Evolutionary conservation across 169 alveolate genomes (phyloP).

Genomic region (Cryptosporidium xiaoi): DNA sequence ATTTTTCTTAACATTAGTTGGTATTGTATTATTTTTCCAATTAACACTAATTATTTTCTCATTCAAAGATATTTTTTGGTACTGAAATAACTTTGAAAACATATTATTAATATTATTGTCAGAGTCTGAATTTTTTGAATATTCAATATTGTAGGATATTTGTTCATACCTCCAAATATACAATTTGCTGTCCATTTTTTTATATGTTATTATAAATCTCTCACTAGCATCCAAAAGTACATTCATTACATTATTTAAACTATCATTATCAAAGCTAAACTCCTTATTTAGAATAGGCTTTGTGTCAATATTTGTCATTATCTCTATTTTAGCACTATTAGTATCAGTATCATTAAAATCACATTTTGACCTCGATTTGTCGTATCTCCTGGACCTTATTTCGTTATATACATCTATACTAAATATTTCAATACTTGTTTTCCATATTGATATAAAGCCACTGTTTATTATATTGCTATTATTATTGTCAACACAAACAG

Average conservation of each 20-base stretch:
- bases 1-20: neutral
- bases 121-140: neutral
- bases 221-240: conserved; percentile 22
- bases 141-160: neutral
- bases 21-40: conserved; percentile 45
- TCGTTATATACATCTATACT: conserved; percentile 50
- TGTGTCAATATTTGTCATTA: conserved; percentile 16
- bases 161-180: conserved; percentile 68
- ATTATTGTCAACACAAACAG: neutral
- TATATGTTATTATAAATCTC: conserved; percentile 44
- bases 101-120: neutral
- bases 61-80: conserved; percentile 36
- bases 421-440: conserved; percentile 28
- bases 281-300: conserved; percentile 20
- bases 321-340: neutral
- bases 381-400: conserved; percentile 19
- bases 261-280: neutral
- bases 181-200: neutral
- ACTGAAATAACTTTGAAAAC: conserved; percentile 16
- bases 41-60: conserved; percentile 12
- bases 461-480: too few species aligned
- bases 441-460: conserved; percentile 37
- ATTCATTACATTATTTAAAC: conserved; percentile 3
- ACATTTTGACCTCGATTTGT: neutral
- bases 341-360: neutral